phyloP scores from a whole-genome alignment of 2,329 filamentous ascomycete species.

The Colletotrichum gloeosporioides region DNA sequence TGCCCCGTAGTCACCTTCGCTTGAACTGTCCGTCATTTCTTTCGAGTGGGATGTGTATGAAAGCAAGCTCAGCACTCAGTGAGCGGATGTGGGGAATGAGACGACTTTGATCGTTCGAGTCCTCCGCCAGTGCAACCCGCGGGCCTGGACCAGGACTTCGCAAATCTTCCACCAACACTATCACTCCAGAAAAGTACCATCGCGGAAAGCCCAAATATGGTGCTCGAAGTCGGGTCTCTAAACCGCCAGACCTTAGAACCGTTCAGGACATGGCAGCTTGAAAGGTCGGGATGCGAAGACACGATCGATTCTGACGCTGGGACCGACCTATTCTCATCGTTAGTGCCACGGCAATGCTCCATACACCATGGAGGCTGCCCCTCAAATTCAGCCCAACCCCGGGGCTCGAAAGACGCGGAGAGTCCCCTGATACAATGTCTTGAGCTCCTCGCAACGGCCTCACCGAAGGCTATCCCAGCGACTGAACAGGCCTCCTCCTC shows the following conservation, averaged over 20 bases:
- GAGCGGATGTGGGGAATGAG: constrained; percentile 5
- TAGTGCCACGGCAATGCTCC: background rate
- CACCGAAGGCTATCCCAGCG: background rate
- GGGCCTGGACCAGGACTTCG: background rate
- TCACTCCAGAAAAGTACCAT: background rate
- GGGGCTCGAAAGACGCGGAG: background rate
- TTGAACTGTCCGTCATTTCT: background rate
- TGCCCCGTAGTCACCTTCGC: background rate
- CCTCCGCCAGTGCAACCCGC: background rate
- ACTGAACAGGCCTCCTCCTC: background rate
- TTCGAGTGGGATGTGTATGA: background rate
- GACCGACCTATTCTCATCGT: background rate
- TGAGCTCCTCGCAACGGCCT: background rate
- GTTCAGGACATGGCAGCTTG: constrained; percentile 7
- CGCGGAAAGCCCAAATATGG: background rate
- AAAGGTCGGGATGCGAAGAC: background rate
- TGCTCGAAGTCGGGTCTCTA: constrained; percentile 13
- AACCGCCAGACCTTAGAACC: constrained; percentile 6
- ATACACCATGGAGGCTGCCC: background rate
- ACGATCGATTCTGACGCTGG: background rate
- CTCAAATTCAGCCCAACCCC: background rate
- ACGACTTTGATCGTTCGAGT: background rate
- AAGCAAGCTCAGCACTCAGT: background rate
- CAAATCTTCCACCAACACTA: background rate
- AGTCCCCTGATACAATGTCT: background rate